Base-by-base conservation (phyloP, 495 filamentous ascomycete genomes). In the Astrothelium macrocarpum region DNA sequence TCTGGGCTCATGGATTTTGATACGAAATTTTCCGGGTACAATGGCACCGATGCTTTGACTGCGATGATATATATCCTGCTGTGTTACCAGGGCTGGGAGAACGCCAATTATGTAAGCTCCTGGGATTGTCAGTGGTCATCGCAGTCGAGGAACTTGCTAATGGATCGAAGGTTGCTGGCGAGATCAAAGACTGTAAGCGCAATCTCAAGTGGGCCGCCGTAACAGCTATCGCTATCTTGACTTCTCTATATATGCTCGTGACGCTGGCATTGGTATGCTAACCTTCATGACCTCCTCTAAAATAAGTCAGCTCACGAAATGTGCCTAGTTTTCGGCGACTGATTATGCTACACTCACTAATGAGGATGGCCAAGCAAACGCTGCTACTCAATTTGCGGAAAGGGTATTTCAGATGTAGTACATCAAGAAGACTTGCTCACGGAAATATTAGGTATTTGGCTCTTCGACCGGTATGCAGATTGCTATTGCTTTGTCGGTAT, bases 241-340 rank as follows among this genome's bases (percentile, higher is more conserved):
- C 49, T 28, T 28, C 23, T 20, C 29, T 56, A 16, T 56, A 66
- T 36, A 65, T 67, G 31, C 62, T 67, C 0, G 64, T 49, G 53
- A 61, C 70, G 75, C 32, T 56, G 49, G 66, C 74, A 1, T 78
- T 76, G 59, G 65, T 67, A 64, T 67, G 71, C 2, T 5, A 2
- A 56, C 16, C 25, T 39, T 14, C 61, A 9, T 29, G 3, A 23
- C n/a, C 11, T 16, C 16, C 12, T 56, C 29, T 9, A 26, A 0
- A 20, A 5, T 25, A 29, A 9, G 2, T 3, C 3, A 9, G 25
- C 49, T 56, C 16, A 56, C 25, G 2, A 2, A 29, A 28, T 29
- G 9, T 56, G 0, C 16, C 25, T 29, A 56, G 49, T 56, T 56
- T 56, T 4, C 49, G 7, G 49, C 29, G 10, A 29, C 49, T 5